phyloP scores from a whole-genome alignment of 78 protist genomes.

The Dictyostelium purpureum region DNA sequence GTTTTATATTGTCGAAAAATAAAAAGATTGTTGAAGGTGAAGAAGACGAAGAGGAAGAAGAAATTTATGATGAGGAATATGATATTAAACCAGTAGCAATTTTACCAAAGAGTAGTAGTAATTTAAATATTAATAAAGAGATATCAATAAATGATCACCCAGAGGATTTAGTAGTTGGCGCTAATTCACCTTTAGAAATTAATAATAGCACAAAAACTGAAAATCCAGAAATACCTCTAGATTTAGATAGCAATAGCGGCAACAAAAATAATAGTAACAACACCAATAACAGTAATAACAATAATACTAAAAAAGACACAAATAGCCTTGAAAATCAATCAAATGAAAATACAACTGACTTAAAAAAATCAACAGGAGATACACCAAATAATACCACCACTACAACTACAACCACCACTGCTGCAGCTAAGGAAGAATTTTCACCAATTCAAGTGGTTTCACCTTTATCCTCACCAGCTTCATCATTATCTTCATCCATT shows the following conservation, averaged over 20 bases:
- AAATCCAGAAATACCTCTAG: background rate
- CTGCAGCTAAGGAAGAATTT: background rate
- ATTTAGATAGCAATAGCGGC: background rate
- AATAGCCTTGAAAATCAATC: background rate
- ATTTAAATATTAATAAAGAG: background rate
- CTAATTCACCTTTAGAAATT: background rate
- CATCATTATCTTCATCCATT: background rate
- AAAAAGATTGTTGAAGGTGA: constrained; percentile 59
- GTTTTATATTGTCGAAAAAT: no score
- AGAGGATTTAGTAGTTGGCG: background rate
- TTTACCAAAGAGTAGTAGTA: background rate
- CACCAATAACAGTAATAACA: background rate
- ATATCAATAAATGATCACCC: background rate
- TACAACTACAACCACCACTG: background rate
- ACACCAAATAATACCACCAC: background rate
- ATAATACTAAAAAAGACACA: no score
- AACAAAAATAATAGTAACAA: background rate
- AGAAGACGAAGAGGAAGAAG: constrained; percentile 65
- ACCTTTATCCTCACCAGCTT: background rate
- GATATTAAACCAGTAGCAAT: background rate
- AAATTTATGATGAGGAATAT: background rate
- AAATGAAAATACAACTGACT: background rate
- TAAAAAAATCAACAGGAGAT: constrained; percentile 6
- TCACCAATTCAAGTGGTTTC: background rate
- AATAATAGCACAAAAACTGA: background rate